A percentile compares a stretch with the other conserved stretches of the same genome.
phyloP scores from a whole-genome alignment of 306 rosid species.

The Trifolium repens region DNA sequence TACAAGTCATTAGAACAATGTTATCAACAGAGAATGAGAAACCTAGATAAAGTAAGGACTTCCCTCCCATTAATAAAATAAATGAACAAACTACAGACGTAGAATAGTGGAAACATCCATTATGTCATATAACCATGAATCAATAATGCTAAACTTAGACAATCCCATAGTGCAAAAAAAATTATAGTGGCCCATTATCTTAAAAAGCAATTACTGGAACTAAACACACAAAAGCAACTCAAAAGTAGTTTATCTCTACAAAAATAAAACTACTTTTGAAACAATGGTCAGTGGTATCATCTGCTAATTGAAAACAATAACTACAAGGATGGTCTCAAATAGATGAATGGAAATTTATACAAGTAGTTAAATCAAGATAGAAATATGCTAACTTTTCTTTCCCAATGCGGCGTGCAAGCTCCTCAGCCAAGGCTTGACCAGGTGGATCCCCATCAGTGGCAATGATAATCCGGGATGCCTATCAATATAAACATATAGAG shows the following conservation, averaged over 20 bases:
- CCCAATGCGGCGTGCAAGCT: slow-evolving; percentile 98
- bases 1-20: background rate
- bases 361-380: slow-evolving; percentile 27
- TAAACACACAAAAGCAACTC: slow-evolving; percentile 12
- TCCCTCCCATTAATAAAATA: slow-evolving; percentile 3
- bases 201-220: slow-evolving; percentile 23
- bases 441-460: slow-evolving; percentile 97
- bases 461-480: slow-evolving; percentile 90
- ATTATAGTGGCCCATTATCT: slow-evolving; percentile 21
- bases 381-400: slow-evolving; percentile 70
- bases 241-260: slow-evolving; percentile 13
- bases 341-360: slow-evolving; percentile 19
- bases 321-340: slow-evolving; percentile 18
- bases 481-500: slow-evolving; percentile 37
- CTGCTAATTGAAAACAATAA: background rate
- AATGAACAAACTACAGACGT: background rate
- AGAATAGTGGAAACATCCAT: slow-evolving; percentile 29
- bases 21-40: slow-evolving; percentile 27
- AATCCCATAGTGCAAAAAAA: background rate
- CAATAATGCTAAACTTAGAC: slow-evolving; percentile 19
- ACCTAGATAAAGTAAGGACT: background rate
- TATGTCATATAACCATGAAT: slow-evolving; percentile 29
- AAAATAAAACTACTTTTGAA: slow-evolving; percentile 21
- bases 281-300: background rate
- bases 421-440: slow-evolving; percentile 99